Evolutionary conservation across 257 asterid species (phyloP), one percentile per base, ranked within the genome.

Genomic region (Solanum ossicruentum): DNA sequence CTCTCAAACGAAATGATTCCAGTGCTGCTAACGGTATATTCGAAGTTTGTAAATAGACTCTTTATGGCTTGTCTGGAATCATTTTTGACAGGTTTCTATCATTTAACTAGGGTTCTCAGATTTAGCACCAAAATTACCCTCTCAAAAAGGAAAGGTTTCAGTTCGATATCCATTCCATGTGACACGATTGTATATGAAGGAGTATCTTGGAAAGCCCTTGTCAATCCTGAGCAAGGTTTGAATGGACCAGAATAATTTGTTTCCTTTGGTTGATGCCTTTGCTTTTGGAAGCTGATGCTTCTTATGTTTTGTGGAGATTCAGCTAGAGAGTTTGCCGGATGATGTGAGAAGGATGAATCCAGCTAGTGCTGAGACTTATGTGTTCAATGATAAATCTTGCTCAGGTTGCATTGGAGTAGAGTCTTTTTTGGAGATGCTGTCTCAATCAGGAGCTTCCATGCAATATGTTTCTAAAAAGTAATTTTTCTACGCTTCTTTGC

Each of bases 381-480:
- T 60, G 85, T 90, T 97, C 84, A 87, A 75, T 81, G 94, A 90
- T 81, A 92, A 84, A 86, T 82, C 79, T 82, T 82, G 88, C 86
- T 85, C 88, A 66, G 89, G 87, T 77, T 84, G 89, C 92, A 84
- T 75, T 84, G 98, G 98, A 78, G 89, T 92, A 56, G 98, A 90
- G 79, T 86, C 88, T 77, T 90, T 97, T 87, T 84, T 84, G 89
- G 83, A 79, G 83, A 90, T 92, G 97, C 84, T 97, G 90, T 87
- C 90, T 67, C 93, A 90, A 45, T 87, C 90, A 84, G 99, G 98
- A 87, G 98, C 96, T 89, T 92, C 98, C 54, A 56, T 39, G 84
- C 93, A 86, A 78, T 86, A 92, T 90, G 12, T 97, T 88, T 92
- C 98, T 75, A 92, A 92, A 92, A 94, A 88, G 99, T 97, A 93